Base-by-base conservation (phyloP, 257 asterid genomes). In the Solanum arcanum region DNA sequence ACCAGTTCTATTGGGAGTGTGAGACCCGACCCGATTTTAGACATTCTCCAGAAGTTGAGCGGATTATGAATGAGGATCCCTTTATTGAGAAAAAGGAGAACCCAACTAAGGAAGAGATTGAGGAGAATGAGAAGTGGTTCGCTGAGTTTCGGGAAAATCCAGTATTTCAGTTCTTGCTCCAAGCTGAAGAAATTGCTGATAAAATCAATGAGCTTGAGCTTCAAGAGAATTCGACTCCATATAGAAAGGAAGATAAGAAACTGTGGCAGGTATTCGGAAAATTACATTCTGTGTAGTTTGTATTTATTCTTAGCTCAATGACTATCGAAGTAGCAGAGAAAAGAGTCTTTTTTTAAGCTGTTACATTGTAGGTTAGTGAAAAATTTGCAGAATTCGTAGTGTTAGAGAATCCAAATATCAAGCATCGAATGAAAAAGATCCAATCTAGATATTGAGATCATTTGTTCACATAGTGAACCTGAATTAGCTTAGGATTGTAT, bases 121-220 rank as follows among this genome's bases (percentile, higher is more conserved):
- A 93, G 83, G 98, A 97, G 93, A 95, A 97, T 86, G 94, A 93
- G 90, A 91, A 91, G 83, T 95, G 97, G 99, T 94, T 95, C 96
- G 91, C 88, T 31, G 94, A 91, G 66, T 91, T 97, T 60, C 89
- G 92, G 84, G 89, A 89, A 64, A 95, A 91, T 88, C 99, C 99
- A 35, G 96, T 97, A 73, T 92, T 89, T 84, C 94, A 97, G 87
- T 97, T 97, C 91, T 23, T 96, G 90, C 84, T 89, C 21, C 95
- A 88, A 16, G 97, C 99, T 49, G 98, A 96, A 92, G 95, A 92
- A 89, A 94, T 97, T 88, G 94, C 95, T 15, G 98, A 93, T 89
- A 90, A 93, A 86, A 90, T 97, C 68, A 95, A 96, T 86, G 98
- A 96, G 87, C 88, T 91, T 73, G 99, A 92, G 90, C 96, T 97